Evolutionary conservation across 1,284 basidiomycete species (phyloP), one percentile per base, ranked within the genome.

Genomic region (Laetiporus sulphureus): DNA sequence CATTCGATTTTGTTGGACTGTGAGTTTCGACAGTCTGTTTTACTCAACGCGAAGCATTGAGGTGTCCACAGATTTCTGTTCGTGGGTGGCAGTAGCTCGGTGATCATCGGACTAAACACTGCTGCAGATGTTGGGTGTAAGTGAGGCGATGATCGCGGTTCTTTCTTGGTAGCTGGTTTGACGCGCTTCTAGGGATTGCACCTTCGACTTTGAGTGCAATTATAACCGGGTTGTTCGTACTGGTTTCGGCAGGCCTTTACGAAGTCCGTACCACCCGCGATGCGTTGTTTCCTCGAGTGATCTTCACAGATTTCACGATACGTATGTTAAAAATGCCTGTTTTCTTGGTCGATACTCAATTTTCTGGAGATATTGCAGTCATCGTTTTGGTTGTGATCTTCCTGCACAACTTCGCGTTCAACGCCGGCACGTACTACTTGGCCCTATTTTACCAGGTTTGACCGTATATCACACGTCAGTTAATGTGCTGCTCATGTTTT

Each of bases 321-420:
- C 67, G 85, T 83, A 22, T 22, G 44, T 43, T 46, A 42, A 36
- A 27, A 38, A 45, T 40, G 29, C 31, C 20, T 27, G 36, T 29
- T 10, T 25, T 10, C n/a, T 37, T 16, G 15, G 31, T 6, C 31
- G 25, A 38, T 29, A 29, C 29, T 15, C 5, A n/a, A 8, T n/a
- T 15, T 16, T 7, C 16, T 22, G 20, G 12, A 24, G 11, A 44
- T 48, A 38, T 30, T 42, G 31, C 55, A 89, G 85, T 77, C 48
- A 70, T 72, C 42, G 70, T 86, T 40, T 72, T 89, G 29, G 44
- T 75, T 16, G 70, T 86, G 46, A 77, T 76, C 21, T 86, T 88
- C 63, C 68, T 89, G 45, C 87, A 90, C 58, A 86, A 85, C 56
- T 72, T 88, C 50, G 77, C 77, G 15, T 90, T 88, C 63, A 89